A percentile compares a stretch with the other conserved stretches of the same genome.
Conservation (phyloP, 2,329 filamentous ascomycete genomes). For the Neopestalotiopsis sp. region DNA sequence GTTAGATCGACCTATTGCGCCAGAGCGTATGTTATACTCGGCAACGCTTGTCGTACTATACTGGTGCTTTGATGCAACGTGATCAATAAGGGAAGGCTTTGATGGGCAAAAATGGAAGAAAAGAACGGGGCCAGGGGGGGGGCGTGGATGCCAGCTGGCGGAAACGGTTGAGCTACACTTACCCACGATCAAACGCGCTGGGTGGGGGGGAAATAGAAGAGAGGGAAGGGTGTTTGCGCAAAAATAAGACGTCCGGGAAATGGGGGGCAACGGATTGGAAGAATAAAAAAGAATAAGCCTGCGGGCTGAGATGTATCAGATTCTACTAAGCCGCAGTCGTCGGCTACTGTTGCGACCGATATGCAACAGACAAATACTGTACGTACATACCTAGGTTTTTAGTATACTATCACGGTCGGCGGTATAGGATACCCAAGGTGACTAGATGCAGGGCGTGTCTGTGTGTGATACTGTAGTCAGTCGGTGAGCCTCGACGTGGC, state of each 20-base stretch:
- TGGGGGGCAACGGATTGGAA: not conserved
- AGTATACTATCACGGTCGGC: not conserved
- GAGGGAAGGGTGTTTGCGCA: not conserved
- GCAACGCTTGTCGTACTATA: not conserved
- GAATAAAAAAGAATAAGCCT: not conserved
- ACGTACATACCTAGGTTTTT: too few species aligned
- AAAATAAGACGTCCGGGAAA: not conserved
- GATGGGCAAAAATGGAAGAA: not conserved
- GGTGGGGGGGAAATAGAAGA: not conserved
- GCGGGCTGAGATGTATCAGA: too few species aligned
- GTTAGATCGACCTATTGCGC: not conserved
- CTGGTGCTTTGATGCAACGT: constrained; percentile 2
- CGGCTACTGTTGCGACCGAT: too few species aligned
- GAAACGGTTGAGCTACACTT: not conserved
- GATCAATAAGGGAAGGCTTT: not conserved
- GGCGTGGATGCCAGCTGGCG: not conserved
- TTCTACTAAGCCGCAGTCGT: too few species aligned
- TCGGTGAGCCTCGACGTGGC: too few species aligned
- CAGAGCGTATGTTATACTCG: not conserved
- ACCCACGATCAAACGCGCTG: not conserved
- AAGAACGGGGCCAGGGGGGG: not conserved
- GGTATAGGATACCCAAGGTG: too few species aligned
- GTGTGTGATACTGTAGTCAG: too few species aligned
- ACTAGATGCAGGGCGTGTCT: too few species aligned
- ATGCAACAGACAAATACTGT: not conserved